Evolutionary conservation across 768 basidiomycete species (phyloP).

Genomic region (Panellus pusillus): DNA sequence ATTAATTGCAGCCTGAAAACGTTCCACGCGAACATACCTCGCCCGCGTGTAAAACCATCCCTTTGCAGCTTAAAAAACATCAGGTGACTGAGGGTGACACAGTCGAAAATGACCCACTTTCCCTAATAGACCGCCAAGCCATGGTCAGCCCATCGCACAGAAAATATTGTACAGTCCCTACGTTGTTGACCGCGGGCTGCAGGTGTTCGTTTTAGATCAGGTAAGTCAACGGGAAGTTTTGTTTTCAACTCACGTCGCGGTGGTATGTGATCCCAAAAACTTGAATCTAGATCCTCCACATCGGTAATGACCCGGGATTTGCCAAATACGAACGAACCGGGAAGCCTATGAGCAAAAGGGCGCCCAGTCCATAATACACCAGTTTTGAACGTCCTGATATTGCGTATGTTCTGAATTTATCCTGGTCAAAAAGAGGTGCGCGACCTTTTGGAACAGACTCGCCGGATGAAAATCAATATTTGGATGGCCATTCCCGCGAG

Average conservation of each 20-base stretch:
- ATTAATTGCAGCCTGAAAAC: not conserved
- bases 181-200: not conserved
- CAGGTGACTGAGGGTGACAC: not conserved
- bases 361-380: conserved; percentile 10
- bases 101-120: not conserved
- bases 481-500: conserved; percentile 22
- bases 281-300: conserved; percentile 6
- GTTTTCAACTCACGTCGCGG: not conserved
- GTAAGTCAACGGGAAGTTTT: not conserved
- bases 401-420: conserved; percentile 12
- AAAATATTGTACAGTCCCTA: not conserved
- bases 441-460: not conserved
- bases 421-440: not conserved
- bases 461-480: conserved; percentile 14
- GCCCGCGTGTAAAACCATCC: not conserved
- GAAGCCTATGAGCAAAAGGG: conserved; percentile 10
- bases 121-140: not conserved
- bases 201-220: not conserved
- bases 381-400: conserved; percentile 13
- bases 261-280: conserved; percentile 18
- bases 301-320: not conserved
- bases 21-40: not conserved
- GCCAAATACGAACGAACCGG: not conserved
- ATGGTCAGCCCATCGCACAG: not conserved
- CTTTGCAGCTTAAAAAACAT: conserved; percentile 4